These are phyloP conservation scores for Psidium guajava DNA, from an alignment of 345 rosid species.

Conservation along the genomic window DNA sequence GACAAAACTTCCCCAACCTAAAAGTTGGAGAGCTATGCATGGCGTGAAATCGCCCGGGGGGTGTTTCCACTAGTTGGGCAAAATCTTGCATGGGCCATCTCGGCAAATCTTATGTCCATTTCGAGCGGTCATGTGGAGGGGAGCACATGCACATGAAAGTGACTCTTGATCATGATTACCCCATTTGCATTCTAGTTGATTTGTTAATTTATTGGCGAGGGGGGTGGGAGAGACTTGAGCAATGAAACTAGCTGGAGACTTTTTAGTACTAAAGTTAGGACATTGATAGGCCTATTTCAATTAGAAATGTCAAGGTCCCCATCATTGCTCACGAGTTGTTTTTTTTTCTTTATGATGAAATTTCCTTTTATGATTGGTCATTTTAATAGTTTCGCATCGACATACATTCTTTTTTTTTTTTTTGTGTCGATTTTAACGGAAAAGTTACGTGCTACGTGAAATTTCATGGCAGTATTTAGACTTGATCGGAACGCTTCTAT, in stretches of 20 bases:
- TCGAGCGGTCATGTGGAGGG: background rate
- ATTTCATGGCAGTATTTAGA: background rate
- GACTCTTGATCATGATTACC: background rate
- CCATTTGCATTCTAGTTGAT: background rate
- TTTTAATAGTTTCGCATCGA: background rate
- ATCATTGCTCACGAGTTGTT: background rate
- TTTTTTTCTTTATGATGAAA: background rate
- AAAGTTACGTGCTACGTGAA: background rate
- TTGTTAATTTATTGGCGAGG: background rate
- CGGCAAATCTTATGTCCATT: slow-evolving; percentile 2
- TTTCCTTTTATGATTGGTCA: background rate
- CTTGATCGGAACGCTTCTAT: background rate
- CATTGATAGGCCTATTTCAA: background rate
- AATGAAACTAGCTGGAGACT: background rate
- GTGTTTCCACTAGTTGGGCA: background rate
- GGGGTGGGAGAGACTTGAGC: background rate
- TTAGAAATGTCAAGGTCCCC: background rate
- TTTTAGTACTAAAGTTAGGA: background rate
- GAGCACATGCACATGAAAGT: slow-evolving; percentile 13
- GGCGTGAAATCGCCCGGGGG: background rate
- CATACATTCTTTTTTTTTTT: background rate
- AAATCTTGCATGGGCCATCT: slow-evolving; percentile 12
- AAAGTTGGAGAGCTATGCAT: background rate
- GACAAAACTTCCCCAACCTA: background rate
- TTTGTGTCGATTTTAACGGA: fast-evolving